Conservation (phyloP, 176 grass and related monocot genomes). For the Miscanthus lutarioriparius region DNA sequence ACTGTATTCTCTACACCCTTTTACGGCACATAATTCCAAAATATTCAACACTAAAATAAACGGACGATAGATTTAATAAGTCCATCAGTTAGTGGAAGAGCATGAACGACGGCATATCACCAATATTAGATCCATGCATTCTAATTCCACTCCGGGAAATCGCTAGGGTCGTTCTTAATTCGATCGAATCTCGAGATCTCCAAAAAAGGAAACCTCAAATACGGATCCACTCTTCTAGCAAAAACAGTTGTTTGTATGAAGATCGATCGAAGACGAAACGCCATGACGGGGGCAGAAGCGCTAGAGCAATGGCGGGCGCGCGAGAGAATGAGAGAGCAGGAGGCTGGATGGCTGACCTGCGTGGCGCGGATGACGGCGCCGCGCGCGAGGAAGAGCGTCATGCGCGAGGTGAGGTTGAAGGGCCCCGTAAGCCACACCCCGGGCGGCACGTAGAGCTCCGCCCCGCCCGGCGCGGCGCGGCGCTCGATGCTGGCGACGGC, state of each 20-base stretch:
- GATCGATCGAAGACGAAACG: constrained; percentile 6
- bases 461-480: constrained; percentile 48
- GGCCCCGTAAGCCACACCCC: constrained; percentile 83
- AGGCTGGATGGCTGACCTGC: constrained; percentile 21
- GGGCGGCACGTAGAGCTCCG: constrained; percentile 68
- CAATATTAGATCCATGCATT: background rate
- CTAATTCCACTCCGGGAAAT: background rate
- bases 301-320: background rate
- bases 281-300: background rate
- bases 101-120: background rate
- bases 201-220: background rate
- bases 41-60: background rate
- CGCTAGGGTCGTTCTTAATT: constrained; percentile 3
- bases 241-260: background rate
- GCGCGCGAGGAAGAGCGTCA: constrained; percentile 82
- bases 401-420: constrained; percentile 82
- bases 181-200: constrained; percentile 21
- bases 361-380: constrained; percentile 69
- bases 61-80: background rate
- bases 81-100: background rate
- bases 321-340: background rate
- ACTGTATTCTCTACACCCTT: background rate
- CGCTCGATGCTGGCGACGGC: constrained; percentile 50
- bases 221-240: background rate
- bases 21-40: background rate